Percentiles rank a stretch among this genome's conserved stretches.
These are phyloP conservation scores for Neofusicoccum ribis DNA, from an alignment of 2,329 filamentous ascomycete genomes.

Conservation along the genomic window DNA sequence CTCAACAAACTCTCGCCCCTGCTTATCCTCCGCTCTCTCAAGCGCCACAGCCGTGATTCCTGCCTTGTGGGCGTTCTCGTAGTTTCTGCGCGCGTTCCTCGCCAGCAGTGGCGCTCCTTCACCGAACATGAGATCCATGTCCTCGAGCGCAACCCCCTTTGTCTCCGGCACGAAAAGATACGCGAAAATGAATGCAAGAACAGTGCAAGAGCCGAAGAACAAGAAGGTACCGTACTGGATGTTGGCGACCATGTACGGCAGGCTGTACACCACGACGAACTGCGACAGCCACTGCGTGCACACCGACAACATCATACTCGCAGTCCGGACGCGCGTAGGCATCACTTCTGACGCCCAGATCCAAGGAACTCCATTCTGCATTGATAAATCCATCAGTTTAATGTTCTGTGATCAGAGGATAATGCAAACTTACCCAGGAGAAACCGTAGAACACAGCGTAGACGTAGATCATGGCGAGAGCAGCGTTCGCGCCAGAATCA, in stretches of 20 bases:
- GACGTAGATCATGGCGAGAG: slow-evolving; percentile 70
- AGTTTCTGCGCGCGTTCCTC: slow-evolving; percentile 16
- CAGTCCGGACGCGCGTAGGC: slow-evolving; percentile 63
- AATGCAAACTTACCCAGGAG: slow-evolving; percentile 47
- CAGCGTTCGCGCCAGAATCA: slow-evolving; percentile 64
- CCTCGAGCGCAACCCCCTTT: slow-evolving; percentile 63
- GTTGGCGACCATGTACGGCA: slow-evolving; percentile 65
- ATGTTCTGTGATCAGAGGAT: too few species aligned
- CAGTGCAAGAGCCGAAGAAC: slow-evolving; percentile 67
- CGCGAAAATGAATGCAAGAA: slow-evolving; percentile 64
- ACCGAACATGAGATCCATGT: slow-evolving; percentile 67
- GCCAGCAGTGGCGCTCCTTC: slow-evolving; percentile 23
- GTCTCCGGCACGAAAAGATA: slow-evolving; percentile 71
- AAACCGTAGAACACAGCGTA: slow-evolving; percentile 63
- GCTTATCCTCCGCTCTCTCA: slow-evolving; percentile 7
- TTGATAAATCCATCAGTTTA: too few species aligned
- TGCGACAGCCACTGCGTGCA: slow-evolving; percentile 75
- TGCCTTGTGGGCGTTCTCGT: slow-evolving; percentile 20
- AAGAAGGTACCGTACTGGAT: slow-evolving; percentile 64
- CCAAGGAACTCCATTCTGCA: slow-evolving; percentile 65
- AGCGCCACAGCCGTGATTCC: slow-evolving; percentile 19
- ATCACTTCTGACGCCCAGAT: slow-evolving; percentile 72
- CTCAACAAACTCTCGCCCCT: slow-evolving; percentile 5
- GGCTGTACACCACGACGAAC: slow-evolving; percentile 68
- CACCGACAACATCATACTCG: slow-evolving; percentile 68